Percentiles rank a stretch among this genome's conserved stretches.
These are phyloP conservation scores for Fistulifera solaris DNA, from an alignment of 108 stramenopile genomes.

Conservation along the genomic window DNA sequence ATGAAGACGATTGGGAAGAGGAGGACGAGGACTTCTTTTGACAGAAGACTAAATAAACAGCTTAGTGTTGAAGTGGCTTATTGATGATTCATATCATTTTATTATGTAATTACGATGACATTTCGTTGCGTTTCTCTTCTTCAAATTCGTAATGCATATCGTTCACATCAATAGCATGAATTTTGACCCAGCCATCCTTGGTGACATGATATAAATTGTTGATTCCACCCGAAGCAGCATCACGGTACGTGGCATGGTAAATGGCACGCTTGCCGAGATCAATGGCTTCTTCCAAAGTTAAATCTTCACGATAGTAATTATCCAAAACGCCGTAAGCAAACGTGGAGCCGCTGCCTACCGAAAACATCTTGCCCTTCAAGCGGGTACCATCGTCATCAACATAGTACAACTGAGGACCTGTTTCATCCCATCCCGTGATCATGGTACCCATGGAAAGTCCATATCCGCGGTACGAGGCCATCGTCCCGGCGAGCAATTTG, in stretches of 20 bases:
- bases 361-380: slow-evolving; percentile 94
- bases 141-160: slow-evolving; percentile 95
- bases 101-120: slow-evolving; percentile 26
- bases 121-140: slow-evolving; percentile 79
- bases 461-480: slow-evolving; percentile 94
- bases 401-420: slow-evolving; percentile 98
- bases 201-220: slow-evolving; percentile 95
- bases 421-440: slow-evolving; percentile 98
- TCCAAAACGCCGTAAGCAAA: slow-evolving; percentile 99
- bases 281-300: slow-evolving; percentile 98
- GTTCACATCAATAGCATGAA: slow-evolving; percentile 95
- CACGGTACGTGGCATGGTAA: slow-evolving; percentile 98
- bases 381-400: slow-evolving; percentile 99
- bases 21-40: slow-evolving; percentile 41
- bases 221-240: slow-evolving; percentile 97
- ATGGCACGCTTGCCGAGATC: slow-evolving; percentile 99
- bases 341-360: slow-evolving; percentile 96
- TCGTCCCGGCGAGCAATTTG: slow-evolving; percentile 96
- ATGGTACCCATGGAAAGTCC: slow-evolving; percentile 99
- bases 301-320: slow-evolving; percentile 84
- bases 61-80: slow-evolving; percentile 6
- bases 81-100: neutral
- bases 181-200: slow-evolving; percentile 93
- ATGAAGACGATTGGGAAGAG: slow-evolving; percentile 49
- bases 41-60: too few species aligned